phyloP scores from a whole-genome alignment of 1,284 basidiomycete genomes.

The Cystobasidium sp. region DNA sequence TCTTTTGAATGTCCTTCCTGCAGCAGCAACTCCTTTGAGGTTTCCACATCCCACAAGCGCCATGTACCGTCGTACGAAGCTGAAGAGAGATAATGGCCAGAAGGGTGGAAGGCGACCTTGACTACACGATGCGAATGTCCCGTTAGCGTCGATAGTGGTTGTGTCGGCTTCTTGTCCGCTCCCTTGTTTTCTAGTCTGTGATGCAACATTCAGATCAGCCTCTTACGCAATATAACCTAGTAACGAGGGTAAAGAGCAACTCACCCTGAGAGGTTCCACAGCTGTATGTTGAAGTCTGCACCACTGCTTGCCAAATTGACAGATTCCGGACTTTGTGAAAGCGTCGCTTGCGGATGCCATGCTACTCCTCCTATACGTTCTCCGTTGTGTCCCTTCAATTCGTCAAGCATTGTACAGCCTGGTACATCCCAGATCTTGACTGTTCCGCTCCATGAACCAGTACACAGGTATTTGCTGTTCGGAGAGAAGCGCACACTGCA shows the following conservation, averaged over 20 bases:
- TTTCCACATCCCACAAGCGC: conserved; percentile 91
- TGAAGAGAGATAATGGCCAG: conserved; percentile 86
- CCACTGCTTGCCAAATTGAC: conserved; percentile 91
- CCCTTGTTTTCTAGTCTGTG: conserved; percentile 30
- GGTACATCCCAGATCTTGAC: conserved; percentile 96
- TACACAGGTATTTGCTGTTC: conserved; percentile 82
- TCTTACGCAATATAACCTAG: not conserved
- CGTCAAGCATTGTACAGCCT: conserved; percentile 57
- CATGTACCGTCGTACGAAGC: conserved; percentile 99
- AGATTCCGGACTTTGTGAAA: conserved; percentile 69
- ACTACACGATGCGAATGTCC: conserved; percentile 91
- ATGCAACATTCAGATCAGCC: conserved; percentile 4
- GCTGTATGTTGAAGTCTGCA: conserved; percentile 79
- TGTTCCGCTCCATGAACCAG: conserved; percentile 93
- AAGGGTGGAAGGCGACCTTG: conserved; percentile 93
- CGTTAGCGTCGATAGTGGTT: conserved; percentile 75
- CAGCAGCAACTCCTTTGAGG: conserved; percentile 76
- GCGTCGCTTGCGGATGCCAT: conserved; percentile 93
- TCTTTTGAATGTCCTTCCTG: conserved; percentile 99
- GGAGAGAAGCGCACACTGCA: conserved; percentile 94
- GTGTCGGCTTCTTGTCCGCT: conserved; percentile 27
- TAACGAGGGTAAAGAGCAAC: conserved; percentile 46
- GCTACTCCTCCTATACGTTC: conserved; percentile 94
- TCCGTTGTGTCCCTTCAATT: conserved; percentile 59
- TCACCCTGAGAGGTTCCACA: conserved; percentile 87